Conservation (phyloP, 306 rosid genomes). For the Cucumis cinereus region DNA sequence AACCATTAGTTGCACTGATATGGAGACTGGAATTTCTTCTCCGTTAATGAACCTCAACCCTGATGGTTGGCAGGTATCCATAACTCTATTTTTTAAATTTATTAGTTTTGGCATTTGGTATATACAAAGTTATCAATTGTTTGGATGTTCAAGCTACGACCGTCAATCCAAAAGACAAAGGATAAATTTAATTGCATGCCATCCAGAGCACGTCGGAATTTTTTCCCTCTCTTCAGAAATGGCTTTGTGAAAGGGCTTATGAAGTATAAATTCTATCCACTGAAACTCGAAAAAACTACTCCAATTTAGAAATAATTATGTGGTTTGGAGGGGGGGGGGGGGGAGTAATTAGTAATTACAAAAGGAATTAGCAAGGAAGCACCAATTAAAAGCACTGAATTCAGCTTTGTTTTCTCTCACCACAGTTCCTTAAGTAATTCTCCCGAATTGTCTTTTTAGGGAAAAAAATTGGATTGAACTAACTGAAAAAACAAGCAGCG, state of each 20-base stretch:
- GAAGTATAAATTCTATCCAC: not conserved
- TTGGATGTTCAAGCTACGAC: not conserved
- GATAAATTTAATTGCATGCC: no score
- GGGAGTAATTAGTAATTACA: not conserved
- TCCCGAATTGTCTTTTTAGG: not conserved
- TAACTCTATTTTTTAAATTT: not conserved
- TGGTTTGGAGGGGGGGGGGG: not conserved
- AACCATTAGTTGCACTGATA: constrained; percentile 57
- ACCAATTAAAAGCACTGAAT: no score
- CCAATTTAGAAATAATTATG: not conserved
- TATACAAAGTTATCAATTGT: not conserved
- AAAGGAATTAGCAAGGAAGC: no score
- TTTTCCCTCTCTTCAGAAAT: no score
- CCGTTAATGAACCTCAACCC: constrained; percentile 66
- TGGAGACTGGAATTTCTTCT: constrained; percentile 77
- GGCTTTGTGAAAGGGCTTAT: not conserved
- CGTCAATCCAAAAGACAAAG: no score
- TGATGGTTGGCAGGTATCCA: constrained; percentile 76
- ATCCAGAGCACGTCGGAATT: no score
- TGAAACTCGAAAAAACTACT: not conserved
- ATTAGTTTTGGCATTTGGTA: not conserved
- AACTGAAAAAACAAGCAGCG: not conserved
- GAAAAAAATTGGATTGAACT: not conserved
- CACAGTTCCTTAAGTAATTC: not conserved
- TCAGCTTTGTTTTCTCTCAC: not conserved